Conservation (phyloP, 345 rosid genomes). For the Sapria himalayana region DNA sequence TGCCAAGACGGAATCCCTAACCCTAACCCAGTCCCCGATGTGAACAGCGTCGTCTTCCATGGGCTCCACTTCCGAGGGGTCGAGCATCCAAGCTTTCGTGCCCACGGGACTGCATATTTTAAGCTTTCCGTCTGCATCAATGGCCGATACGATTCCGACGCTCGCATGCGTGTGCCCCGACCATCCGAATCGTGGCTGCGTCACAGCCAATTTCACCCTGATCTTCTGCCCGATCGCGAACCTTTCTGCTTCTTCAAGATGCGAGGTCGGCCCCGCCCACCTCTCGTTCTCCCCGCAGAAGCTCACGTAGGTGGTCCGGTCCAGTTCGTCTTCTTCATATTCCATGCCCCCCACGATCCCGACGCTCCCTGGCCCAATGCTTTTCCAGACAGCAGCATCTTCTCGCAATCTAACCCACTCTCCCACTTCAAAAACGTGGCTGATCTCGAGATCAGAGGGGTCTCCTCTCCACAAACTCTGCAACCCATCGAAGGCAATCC, state of each 20-base stretch:
- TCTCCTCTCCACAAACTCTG: conserved; percentile 80
- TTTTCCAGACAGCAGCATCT: conserved; percentile 47
- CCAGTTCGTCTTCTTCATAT: conserved; percentile 66
- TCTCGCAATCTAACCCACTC: conserved; percentile 75
- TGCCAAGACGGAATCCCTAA: conserved; percentile 34
- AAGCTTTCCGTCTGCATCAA: conserved; percentile 87
- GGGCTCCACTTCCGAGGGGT: conserved; percentile 71
- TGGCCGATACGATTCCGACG: conserved; percentile 64
- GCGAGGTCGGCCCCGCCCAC: conserved; percentile 62
- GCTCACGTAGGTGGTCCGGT: conserved; percentile 49
- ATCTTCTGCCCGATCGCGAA: conserved; percentile 55
- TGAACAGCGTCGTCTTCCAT: conserved; percentile 61
- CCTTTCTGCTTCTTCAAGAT: conserved; percentile 47
- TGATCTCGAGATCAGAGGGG: conserved; percentile 75
- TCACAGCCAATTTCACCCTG: conserved; percentile 51
- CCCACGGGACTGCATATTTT: conserved; percentile 83
- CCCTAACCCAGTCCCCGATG: conserved; percentile 86
- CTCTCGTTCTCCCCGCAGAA: conserved; percentile 90
- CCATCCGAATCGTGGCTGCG: conserved; percentile 93
- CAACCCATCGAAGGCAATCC: conserved; percentile 71
- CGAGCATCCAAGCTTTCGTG: conserved; percentile 91
- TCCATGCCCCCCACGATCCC: conserved; percentile 83
- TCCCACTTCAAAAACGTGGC: conserved; percentile 63
- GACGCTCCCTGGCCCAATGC: conserved; percentile 53
- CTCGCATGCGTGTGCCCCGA: conserved; percentile 72